Percentiles rank a stretch among this genome's conserved stretches.
These are phyloP conservation scores for Tuctoria greenei DNA, from an alignment of 176 grass and related monocot genomes.

Conservation along the genomic window DNA sequence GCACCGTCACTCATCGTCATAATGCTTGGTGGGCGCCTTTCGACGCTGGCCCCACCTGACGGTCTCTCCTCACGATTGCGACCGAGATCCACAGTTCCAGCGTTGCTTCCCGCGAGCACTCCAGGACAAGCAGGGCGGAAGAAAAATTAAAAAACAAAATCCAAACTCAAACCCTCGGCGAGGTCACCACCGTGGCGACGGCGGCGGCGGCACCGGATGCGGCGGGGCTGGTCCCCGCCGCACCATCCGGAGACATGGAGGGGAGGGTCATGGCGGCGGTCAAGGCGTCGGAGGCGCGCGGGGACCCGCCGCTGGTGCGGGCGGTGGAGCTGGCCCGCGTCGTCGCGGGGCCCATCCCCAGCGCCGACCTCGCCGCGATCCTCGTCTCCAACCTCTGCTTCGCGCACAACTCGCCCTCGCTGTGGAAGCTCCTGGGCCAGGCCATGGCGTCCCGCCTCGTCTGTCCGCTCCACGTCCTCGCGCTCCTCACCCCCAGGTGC, in stretches of 20 bases:
- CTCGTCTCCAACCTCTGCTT: slow-evolving; percentile 96
- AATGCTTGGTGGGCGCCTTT: no score
- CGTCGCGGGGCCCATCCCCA: slow-evolving; percentile 55
- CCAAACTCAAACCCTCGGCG: slow-evolving; percentile 49
- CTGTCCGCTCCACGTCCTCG: slow-evolving; percentile 74
- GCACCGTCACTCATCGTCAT: no score
- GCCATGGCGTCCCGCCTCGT: slow-evolving; percentile 69
- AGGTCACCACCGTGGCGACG: not conserved
- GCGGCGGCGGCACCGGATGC: slow-evolving; percentile 16
- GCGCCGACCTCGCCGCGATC: slow-evolving; percentile 66
- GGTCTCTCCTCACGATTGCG: not conserved
- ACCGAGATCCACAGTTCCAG: not conserved
- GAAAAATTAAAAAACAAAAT: not conserved
- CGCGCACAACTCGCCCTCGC: slow-evolving; percentile 73
- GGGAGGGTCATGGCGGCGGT: slow-evolving; percentile 68
- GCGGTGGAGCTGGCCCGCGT: slow-evolving; percentile 65
- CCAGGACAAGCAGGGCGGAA: not conserved
- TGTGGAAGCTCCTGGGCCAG: slow-evolving; percentile 96
- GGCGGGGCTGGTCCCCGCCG: slow-evolving; percentile 18
- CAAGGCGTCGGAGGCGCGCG: slow-evolving; percentile 80
- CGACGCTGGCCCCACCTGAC: not conserved
- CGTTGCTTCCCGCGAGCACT: not conserved
- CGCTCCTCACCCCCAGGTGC: slow-evolving; percentile 82
- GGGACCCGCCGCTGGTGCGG: slow-evolving; percentile 67
- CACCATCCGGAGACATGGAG: slow-evolving; percentile 47